Evolutionary conservation across 148 eudicot genomes (phyloP), one percentile per base, ranked within the genome.

Genomic region (Spergularia bocconei): DNA sequence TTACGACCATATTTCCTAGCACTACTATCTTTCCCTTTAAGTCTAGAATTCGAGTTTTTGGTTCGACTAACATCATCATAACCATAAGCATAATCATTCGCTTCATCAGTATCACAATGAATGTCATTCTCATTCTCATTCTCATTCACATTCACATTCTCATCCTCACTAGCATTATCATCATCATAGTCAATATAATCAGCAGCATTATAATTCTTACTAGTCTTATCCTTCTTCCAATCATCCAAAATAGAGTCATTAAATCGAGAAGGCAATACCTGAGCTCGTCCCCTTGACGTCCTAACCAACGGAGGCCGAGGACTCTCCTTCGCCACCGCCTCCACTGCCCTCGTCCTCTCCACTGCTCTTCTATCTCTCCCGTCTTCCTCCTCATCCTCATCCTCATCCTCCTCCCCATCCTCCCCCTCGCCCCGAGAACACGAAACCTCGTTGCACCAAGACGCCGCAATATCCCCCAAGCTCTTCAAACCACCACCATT

Each of bases 191-290:
- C 59, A 48, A 54, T 55, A 13, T 9, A 57, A 52, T 85, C 81
- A 29, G 36, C 56, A 63, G 69, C 2, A 87, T 85, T 57, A 56
- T 73, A 58, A 47, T 53, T 76, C 75, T 66, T 63, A 77, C 69
- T 63, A 64, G 71, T 75, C 77, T 85, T 88, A 72, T 90, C 99
- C 80, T 95, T 91, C 92, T 92, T 96, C 99, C 99, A 96, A 82
- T 96, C 90, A 89, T 89, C 99, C 13, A 96, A 82, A 70, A 96
- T 74, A 2, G 99, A 96, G 79, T 96, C 99, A 60, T 89, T 96
- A 74, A 88, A 96, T 76, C 90, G 77, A 54, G 98, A 92, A 59
- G 99, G 99, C 63, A 96, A 79, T 67, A 90, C 98, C 92, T 89
- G 98, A 79, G 92, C 90, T 79, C 99, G 82, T 21, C 99, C 97